Base-by-base conservation (phyloP, 1,284 basidiomycete genomes). In the Rugosomyces carneus region DNA sequence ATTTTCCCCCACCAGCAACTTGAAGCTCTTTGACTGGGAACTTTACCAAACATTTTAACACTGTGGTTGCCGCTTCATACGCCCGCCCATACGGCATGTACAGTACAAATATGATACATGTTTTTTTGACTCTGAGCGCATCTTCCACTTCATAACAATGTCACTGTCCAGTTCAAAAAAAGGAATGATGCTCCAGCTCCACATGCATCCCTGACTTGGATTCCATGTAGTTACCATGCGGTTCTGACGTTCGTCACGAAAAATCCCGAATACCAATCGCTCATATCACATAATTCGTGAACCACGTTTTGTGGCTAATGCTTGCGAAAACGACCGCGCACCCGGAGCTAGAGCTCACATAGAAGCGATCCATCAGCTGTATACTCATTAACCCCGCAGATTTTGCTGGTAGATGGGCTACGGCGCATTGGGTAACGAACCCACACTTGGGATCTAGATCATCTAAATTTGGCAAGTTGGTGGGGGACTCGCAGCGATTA, bases 181-280 rank as follows among this genome's bases (percentile, higher is more conserved):
- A 23, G 7, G 21, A 23, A 4, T 7, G 7, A 23, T 7, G 7
- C 4, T 23, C 21, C 62, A n/a, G n/a, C 71, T 29, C 27, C 27
- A 29, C 9, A 9, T 29, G 27, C 27, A 29, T 13, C 5, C 13
- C 13, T n/a, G n/a, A n/a, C n/a, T 13, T 9, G 27, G 27, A 29
- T 13, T 29, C 13, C 5, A 29, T 13, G 27, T 29, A 13, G 27
- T 9, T 29, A 29, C 27, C 27, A 29, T 10, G 27, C 27, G 27
- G 13, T 29, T 29, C 27, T 29, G 27, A 29, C 27, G 27, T 29
- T 10, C 13, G 27, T 29, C 27, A 29, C 10, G 27, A 29, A 29
- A 10, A 29, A 3, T 13, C 10, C 3, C 9, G 13, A 13, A 10
- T 29, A 4, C 27, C 27, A 29, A 23, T 4, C 21, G 3, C 13